These are phyloP conservation scores for Vitellaria paradoxa DNA, from an alignment of 179 eudicot species.

Conservation along the genomic window DNA sequence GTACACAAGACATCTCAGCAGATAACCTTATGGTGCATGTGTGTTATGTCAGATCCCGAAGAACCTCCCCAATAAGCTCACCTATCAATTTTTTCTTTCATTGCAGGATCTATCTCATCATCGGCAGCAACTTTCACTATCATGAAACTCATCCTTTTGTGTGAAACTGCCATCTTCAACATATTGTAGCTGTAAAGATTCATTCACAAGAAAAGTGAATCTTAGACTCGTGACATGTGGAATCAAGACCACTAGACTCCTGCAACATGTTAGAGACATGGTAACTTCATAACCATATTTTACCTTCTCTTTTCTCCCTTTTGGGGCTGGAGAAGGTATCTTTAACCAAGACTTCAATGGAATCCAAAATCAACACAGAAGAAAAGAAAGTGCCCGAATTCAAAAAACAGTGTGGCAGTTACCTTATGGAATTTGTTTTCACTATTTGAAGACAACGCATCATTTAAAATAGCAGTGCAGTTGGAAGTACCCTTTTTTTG, in stretches of 20 bases:
- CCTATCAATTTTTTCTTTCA: conserved; percentile 84
- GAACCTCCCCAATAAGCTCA: conserved; percentile 3
- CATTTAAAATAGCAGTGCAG: conserved; percentile 5
- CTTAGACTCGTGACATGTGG: conserved; percentile 17
- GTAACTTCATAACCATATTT: not conserved
- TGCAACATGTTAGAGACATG: conserved; percentile 27
- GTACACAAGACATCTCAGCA: not conserved
- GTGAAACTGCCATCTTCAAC: conserved; percentile 35
- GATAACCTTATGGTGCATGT: conserved; percentile 7
- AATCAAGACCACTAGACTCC: conserved; percentile 45
- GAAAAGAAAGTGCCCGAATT: not conserved
- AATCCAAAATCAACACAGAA: not conserved
- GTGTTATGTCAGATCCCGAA: not conserved
- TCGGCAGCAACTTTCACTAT: conserved; percentile 50
- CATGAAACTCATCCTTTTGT: conserved; percentile 51
- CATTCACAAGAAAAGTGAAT: conserved; percentile 27
- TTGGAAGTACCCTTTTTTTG: conserved; percentile 46
- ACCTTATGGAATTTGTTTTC: conserved; percentile 40
- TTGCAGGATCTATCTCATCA: conserved; percentile 75
- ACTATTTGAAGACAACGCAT: conserved; percentile 30
- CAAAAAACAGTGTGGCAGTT: not conserved
- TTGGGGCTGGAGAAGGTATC: not conserved
- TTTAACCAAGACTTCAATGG: not conserved
- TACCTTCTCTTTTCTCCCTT: conserved; percentile 19
- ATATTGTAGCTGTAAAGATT: not conserved